A percentile compares a stretch with the other conserved stretches of the same genome.
phyloP scores from a whole-genome alignment of 2,329 filamentous ascomycete species.

The Domatiomyces catenatus region DNA sequence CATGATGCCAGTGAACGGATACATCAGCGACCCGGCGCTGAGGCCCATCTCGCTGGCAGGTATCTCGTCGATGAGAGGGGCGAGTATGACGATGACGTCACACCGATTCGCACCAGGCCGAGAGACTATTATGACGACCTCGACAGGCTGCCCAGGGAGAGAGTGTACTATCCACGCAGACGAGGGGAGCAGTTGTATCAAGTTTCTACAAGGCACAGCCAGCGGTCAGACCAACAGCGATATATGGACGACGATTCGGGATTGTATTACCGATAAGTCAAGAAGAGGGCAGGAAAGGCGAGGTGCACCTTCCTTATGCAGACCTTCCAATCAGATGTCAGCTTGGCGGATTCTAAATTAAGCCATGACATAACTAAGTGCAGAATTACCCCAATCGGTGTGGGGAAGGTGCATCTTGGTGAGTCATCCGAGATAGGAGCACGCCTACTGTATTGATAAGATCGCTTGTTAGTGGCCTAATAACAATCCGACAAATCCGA shows the following conservation, averaged over 20 bases:
- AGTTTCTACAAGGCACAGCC: too few relatives aligned
- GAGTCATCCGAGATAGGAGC: not conserved
- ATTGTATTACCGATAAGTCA: not conserved
- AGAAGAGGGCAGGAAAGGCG: not conserved
- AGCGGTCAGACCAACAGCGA: too few relatives aligned
- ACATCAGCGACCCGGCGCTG: slow-evolving; percentile 13
- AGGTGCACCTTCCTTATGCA: not conserved
- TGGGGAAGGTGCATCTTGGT: not conserved
- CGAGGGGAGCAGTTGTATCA: not conserved
- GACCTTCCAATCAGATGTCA: too few relatives aligned
- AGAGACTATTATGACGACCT: slow-evolving; percentile 11
- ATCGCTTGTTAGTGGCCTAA: too few relatives aligned
- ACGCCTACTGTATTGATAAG: not conserved
- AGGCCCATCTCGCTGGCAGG: slow-evolving; percentile 10
- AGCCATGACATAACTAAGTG: not conserved
- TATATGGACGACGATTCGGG: not conserved
- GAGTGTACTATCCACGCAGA: not conserved
- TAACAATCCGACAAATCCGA: too few relatives aligned
- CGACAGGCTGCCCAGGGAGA: slow-evolving; percentile 13
- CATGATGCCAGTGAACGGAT: slow-evolving; percentile 13
- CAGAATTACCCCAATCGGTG: not conserved
- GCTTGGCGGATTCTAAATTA: not conserved
- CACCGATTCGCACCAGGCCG: slow-evolving; percentile 18
- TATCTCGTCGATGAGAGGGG: slow-evolving; percentile 7
- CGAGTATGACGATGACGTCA: slow-evolving; percentile 5